These are phyloP conservation scores for Aspergillus coremiiformis DNA, from an alignment of 495 filamentous ascomycete species.

Conservation along the genomic window DNA sequence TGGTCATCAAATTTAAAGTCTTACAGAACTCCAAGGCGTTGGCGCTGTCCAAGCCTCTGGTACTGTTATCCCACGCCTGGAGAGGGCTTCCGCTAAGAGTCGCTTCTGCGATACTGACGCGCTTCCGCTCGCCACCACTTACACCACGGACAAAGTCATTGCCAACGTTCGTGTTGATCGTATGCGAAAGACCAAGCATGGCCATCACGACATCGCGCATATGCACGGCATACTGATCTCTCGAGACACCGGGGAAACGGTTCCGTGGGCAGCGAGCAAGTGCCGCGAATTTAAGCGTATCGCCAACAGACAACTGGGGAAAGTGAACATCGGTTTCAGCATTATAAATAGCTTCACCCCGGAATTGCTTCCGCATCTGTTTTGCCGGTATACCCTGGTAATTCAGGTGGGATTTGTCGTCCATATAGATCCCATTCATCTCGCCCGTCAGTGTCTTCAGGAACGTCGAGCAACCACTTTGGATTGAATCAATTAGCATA, in stretches of 20 bases:
- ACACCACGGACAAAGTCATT: slow-evolving; percentile 82
- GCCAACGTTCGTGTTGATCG: slow-evolving; percentile 51
- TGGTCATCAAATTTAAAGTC: slow-evolving; percentile 66
- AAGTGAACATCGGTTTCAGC: slow-evolving; percentile 62
- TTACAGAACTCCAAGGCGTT: slow-evolving; percentile 72
- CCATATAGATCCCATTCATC: slow-evolving; percentile 63
- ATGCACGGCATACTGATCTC: slow-evolving; percentile 41
- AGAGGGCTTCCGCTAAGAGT: slow-evolving; percentile 69
- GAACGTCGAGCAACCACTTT: slow-evolving; percentile 62
- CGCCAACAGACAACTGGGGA: slow-evolving; percentile 57
- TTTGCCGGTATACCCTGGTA: slow-evolving; percentile 72
- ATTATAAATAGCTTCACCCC: slow-evolving; percentile 61
- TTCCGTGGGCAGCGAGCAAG: slow-evolving; percentile 45
- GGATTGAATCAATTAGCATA: slow-evolving; percentile 7
- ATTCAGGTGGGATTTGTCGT: slow-evolving; percentile 49
- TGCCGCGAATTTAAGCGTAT: slow-evolving; percentile 59
- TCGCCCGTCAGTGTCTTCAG: slow-evolving; percentile 66
- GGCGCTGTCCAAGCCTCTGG: slow-evolving; percentile 75
- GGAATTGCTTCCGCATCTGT: slow-evolving; percentile 60
- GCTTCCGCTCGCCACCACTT: slow-evolving; percentile 79
- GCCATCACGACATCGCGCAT: slow-evolving; percentile 58
- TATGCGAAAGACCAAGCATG: slow-evolving; percentile 51
- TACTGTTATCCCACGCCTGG: slow-evolving; percentile 82
- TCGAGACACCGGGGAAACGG: slow-evolving; percentile 40
- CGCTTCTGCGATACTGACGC: slow-evolving; percentile 47